Conservation (phyloP, 352 stramenopile genomes). For the Phytophthora syringae region DNA sequence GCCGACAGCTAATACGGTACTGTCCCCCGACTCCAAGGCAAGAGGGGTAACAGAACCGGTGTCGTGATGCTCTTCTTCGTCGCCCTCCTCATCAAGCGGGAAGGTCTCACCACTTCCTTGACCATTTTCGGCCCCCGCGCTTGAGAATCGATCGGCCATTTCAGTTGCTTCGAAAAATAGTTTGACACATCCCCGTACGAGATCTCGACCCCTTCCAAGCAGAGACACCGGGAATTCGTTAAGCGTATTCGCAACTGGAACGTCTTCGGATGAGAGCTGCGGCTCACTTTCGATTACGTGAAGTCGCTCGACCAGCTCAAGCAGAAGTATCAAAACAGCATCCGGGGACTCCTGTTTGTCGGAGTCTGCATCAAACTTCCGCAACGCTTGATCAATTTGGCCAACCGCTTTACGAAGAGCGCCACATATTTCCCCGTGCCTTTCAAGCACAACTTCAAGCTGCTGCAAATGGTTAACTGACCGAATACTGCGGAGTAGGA, state of each 20-base stretch:
- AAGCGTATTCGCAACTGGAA: no score
- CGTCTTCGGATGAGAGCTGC: neutral
- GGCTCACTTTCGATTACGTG: slow-evolving; percentile 10
- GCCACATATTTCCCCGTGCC: slow-evolving; percentile 49
- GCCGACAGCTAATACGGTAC: slow-evolving; percentile 13
- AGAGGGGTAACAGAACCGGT: slow-evolving; percentile 1
- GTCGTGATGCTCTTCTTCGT: slow-evolving; percentile 21
- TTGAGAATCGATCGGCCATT: slow-evolving; percentile 65
- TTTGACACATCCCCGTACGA: slow-evolving; percentile 57
- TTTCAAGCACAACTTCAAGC: slow-evolving; percentile 55
- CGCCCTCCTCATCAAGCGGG: slow-evolving; percentile 15
- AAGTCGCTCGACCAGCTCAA: slow-evolving; percentile 36
- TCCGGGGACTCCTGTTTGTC: slow-evolving; percentile 12
- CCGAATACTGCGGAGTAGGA: slow-evolving; percentile 75
- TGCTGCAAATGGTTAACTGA: slow-evolving; percentile 55
- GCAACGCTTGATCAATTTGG: slow-evolving; percentile 44
- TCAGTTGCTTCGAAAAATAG: slow-evolving; percentile 76
- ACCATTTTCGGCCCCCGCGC: slow-evolving; percentile 18
- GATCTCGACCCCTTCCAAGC: slow-evolving; percentile 35
- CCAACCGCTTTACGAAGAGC: slow-evolving; percentile 39
- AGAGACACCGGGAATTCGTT: slow-evolving; percentile 17
- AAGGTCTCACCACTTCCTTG: neutral
- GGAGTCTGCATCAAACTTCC: slow-evolving; percentile 29
- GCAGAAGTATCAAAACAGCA: slow-evolving; percentile 25
- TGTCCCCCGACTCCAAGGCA: slow-evolving; percentile 17